phyloP scores from a whole-genome alignment of 441 rosid genomes.

The Erodium texanum region DNA sequence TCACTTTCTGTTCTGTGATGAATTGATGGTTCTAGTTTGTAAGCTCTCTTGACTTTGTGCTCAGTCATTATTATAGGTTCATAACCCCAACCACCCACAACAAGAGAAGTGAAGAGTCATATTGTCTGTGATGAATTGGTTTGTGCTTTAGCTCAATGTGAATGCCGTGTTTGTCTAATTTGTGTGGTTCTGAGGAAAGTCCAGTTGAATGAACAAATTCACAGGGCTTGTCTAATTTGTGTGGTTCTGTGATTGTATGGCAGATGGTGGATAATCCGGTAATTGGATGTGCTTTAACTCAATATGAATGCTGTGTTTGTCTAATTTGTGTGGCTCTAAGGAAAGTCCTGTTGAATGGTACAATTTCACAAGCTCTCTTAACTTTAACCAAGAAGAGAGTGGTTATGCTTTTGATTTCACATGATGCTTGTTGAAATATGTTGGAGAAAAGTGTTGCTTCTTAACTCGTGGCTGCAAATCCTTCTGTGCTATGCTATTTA shows the following conservation, averaged over 20 bases:
- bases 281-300: neutral
- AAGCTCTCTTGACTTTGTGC: neutral
- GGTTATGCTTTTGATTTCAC: constrained; percentile 7
- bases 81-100: neutral
- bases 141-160: neutral
- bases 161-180: neutral
- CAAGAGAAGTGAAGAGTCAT: neutral
- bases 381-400: too few relatives aligned
- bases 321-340: neutral
- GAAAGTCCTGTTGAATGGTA: neutral
- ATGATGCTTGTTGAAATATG: constrained; percentile 13
- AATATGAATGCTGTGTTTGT: neutral
- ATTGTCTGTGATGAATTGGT: too few relatives aligned
- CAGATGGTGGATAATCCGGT: too few relatives aligned
- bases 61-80: neutral
- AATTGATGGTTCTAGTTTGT: neutral
- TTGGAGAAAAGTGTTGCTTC: constrained; percentile 7
- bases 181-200: neutral
- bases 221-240: too few relatives aligned
- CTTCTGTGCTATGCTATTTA: neutral
- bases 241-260: too few relatives aligned
- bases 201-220: too few relatives aligned
- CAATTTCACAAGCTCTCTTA: constrained; percentile 8
- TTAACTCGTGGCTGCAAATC: constrained; percentile 9
- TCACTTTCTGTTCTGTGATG: too few relatives aligned